Conservation (phyloP, 176 grass and related monocot species). For the Eragrostis curvula region DNA sequence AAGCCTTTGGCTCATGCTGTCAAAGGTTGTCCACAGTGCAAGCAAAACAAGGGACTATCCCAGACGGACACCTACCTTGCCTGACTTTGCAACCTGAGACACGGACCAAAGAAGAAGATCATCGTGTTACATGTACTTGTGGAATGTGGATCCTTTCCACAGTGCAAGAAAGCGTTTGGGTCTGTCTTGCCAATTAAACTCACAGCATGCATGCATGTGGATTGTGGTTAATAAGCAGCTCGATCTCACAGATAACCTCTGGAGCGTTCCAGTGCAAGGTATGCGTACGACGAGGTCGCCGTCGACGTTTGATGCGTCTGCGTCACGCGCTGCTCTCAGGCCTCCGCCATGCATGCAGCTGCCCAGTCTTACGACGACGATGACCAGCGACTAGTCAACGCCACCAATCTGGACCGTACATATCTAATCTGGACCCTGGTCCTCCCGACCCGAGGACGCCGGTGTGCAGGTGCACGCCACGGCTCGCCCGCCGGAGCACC, state of each 20-base stretch:
- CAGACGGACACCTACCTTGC: slow-evolving; percentile 41
- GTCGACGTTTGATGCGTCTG: no score
- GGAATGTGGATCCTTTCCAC: no score
- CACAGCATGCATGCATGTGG: not conserved
- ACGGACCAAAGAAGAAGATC: not conserved
- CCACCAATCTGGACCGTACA: no score
- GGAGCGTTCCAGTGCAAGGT: slow-evolving; percentile 1
- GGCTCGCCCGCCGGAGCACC: no score
- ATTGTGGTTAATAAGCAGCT: not conserved
- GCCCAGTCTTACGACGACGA: no score
- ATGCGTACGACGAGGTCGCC: no score
- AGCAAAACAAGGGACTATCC: slow-evolving; percentile 22
- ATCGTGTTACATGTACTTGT: not conserved
- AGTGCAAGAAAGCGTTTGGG: not conserved
- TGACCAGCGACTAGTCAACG: no score
- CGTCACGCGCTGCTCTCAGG: no score
- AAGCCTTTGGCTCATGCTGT: not conserved
- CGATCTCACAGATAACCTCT: not conserved
- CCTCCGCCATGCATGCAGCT: no score
- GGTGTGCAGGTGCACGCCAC: no score
- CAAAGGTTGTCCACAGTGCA: slow-evolving; percentile 16
- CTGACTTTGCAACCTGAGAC: slow-evolving; percentile 18
- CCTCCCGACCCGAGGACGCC: no score
- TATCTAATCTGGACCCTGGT: no score
- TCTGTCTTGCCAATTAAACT: not conserved